Base-by-base conservation (phyloP, 768 basidiomycete genomes). In the Tricholoma sp. region DNA sequence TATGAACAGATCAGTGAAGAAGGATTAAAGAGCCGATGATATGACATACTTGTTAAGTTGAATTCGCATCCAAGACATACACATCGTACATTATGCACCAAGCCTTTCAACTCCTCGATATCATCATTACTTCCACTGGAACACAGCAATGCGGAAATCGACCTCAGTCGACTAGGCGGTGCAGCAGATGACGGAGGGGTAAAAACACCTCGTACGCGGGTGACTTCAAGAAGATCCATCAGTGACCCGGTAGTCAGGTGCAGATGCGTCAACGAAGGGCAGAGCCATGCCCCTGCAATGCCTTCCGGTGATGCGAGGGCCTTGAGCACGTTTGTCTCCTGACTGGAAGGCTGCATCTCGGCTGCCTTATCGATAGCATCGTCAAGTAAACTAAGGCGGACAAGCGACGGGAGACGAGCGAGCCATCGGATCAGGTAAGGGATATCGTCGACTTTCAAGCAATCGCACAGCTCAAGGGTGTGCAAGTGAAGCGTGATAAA, bases 391-490 rank as follows among this genome's bases (percentile, higher is more conserved):
- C 57, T 60, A 31, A 72, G 64, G 8, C 65, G 65, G 3, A 68
- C 59, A 31, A 74, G 65, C 36, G 62, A 59, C 1, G 69, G 65
- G 3, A 71, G 56, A 20, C 68, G 66, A 3, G 56, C 61, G 18
- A 72, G 63, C 64, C 66, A 72, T 17, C 68, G 61, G 32, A 71
- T 65, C 15, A 74, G 53, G 53, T 63, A 65, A 1, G 68, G 61
- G 8, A 68, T 56, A 45, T 72, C 70, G 17, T 24, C 28, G 11
- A 55, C 15, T 18, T 37, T 33, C 15, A 72, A 47, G 47, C 64
- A 65, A 11, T 67, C 50, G 8, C 56, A 29, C 4, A 72, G 61
- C 36, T 70, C 65, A 50, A 74, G 63, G 32, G 65, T 65, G 33
- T 70, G 69, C 2, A 72, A 59, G 5, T 60, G 29, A 10, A 32